Conservation (phyloP, 2,329 filamentous ascomycete genomes). For the Exutisphaerella laricina region DNA sequence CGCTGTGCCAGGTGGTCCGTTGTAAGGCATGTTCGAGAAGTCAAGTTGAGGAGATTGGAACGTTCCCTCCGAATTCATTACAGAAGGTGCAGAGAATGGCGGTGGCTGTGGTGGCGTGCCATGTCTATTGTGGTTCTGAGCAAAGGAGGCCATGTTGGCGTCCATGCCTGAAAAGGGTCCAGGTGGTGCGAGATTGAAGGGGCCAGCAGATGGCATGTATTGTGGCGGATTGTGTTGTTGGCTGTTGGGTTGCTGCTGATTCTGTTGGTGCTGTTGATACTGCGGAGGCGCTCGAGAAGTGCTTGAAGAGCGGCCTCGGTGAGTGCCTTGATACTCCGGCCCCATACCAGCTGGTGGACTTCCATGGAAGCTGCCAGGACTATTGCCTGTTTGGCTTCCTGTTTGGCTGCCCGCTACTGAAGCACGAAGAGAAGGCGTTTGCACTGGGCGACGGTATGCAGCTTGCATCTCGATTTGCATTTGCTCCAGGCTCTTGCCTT, state of each 20-base stretch:
- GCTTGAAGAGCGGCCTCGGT: slow-evolving; percentile 11
- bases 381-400: slow-evolving; percentile 22
- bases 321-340: slow-evolving; percentile 12
- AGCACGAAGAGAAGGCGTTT: slow-evolving; percentile 29
- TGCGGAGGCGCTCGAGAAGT: slow-evolving; percentile 13
- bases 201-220: slow-evolving; percentile 18
- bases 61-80: not conserved
- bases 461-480: slow-evolving; percentile 35
- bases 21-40: slow-evolving; percentile 11
- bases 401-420: slow-evolving; percentile 22
- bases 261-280: slow-evolving; percentile 10
- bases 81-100: slow-evolving; percentile 1
- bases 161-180: slow-evolving; percentile 12
- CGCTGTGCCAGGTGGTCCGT: slow-evolving; percentile 6
- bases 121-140: slow-evolving; percentile 1
- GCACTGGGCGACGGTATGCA: slow-evolving; percentile 30
- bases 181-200: slow-evolving; percentile 8
- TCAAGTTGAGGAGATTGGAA: slow-evolving; percentile 6
- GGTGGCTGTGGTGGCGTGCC: slow-evolving; percentile 10
- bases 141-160: not conserved
- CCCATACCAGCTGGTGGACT: slow-evolving; percentile 20
- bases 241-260: slow-evolving; percentile 8
- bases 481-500: slow-evolving; percentile 32
- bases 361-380: slow-evolving; percentile 27
- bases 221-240: slow-evolving; percentile 11